phyloP scores from a whole-genome alignment of 208 protist species.

The Kentomonas sorsogonicus region DNA sequence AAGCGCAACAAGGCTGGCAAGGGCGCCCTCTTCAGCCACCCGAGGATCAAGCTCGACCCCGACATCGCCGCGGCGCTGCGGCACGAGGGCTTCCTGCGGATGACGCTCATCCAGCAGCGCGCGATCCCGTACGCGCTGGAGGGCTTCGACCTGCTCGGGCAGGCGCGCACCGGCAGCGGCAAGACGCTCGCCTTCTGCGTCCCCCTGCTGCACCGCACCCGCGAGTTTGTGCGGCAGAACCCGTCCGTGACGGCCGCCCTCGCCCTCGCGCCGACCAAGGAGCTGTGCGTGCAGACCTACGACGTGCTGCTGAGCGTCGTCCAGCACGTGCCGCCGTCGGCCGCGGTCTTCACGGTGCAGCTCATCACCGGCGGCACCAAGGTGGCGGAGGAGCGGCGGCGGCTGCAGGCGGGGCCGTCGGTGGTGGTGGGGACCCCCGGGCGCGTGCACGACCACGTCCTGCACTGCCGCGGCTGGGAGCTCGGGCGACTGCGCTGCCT shows the following conservation, averaged over 20 bases:
- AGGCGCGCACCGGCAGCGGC: slow-evolving; percentile 92
- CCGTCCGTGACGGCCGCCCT: slow-evolving; percentile 63
- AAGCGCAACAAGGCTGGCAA: slow-evolving; percentile 20
- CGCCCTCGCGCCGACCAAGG: slow-evolving; percentile 88
- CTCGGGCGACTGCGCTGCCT: slow-evolving; percentile 94
- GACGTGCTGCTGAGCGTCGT: slow-evolving; percentile 79
- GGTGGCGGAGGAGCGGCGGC: slow-evolving; percentile 63
- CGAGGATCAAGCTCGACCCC: slow-evolving; percentile 59
- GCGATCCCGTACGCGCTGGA: slow-evolving; percentile 90
- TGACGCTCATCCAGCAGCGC: slow-evolving; percentile 93
- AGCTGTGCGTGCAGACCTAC: slow-evolving; percentile 91
- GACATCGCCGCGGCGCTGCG: slow-evolving; percentile 48
- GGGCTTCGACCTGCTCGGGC: slow-evolving; percentile 86
- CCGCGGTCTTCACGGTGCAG: slow-evolving; percentile 59
- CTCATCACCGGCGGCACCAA: slow-evolving; percentile 90
- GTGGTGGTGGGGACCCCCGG: slow-evolving; percentile 88
- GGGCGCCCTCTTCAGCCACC: slow-evolving; percentile 67
- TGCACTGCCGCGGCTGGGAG: slow-evolving; percentile 64
- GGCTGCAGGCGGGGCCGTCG: slow-evolving; percentile 43
- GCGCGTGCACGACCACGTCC: slow-evolving; percentile 84
- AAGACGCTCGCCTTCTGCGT: slow-evolving; percentile 93
- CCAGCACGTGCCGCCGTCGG: slow-evolving; percentile 40
- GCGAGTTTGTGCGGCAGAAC: slow-evolving; percentile 37
- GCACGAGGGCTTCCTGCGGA: slow-evolving; percentile 63
- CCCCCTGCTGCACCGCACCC: slow-evolving; percentile 90